Conservation (phyloP, 495 filamentous ascomycete species). For the Entonaema liquescens region DNA sequence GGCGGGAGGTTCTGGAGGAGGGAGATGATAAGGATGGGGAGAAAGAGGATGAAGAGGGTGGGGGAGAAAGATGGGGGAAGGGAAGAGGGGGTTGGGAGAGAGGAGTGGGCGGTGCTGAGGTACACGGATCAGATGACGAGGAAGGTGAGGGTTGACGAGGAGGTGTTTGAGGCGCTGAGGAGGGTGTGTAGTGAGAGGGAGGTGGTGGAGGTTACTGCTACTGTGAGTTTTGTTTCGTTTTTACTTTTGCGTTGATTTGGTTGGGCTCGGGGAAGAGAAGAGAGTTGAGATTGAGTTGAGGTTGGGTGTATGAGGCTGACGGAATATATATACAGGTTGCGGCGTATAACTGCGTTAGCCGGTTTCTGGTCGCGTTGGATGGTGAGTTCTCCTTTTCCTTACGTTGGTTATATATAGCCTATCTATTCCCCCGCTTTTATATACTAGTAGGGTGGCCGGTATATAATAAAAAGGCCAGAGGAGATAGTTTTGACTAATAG, state of each 20-base stretch:
- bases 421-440: too few relatives aligned
- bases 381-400: slow-evolving; percentile 58
- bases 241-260: slow-evolving; percentile 1
- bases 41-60: too few relatives aligned
- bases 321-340: slow-evolving; percentile 54
- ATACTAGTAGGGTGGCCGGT: not conserved
- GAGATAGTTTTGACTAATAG: not conserved
- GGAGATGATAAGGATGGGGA: too few relatives aligned
- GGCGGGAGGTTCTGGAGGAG: slow-evolving; percentile 8
- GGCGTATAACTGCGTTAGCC: slow-evolving; percentile 87
- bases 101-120: slow-evolving; percentile 70
- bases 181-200: slow-evolving; percentile 69
- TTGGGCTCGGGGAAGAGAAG: not conserved
- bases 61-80: slow-evolving; percentile 6
- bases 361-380: slow-evolving; percentile 84
- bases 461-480: not conserved
- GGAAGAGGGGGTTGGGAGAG: slow-evolving; percentile 54
- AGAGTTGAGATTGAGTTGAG: too few relatives aligned
- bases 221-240: slow-evolving; percentile 52
- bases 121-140: slow-evolving; percentile 82
- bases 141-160: slow-evolving; percentile 68
- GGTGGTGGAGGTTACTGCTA: slow-evolving; percentile 80
- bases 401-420: not conserved
- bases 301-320: not conserved
- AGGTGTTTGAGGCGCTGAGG: slow-evolving; percentile 68